Base-by-base conservation (phyloP, 169 alveolate species). In the Plasmodium blacklocki region DNA sequence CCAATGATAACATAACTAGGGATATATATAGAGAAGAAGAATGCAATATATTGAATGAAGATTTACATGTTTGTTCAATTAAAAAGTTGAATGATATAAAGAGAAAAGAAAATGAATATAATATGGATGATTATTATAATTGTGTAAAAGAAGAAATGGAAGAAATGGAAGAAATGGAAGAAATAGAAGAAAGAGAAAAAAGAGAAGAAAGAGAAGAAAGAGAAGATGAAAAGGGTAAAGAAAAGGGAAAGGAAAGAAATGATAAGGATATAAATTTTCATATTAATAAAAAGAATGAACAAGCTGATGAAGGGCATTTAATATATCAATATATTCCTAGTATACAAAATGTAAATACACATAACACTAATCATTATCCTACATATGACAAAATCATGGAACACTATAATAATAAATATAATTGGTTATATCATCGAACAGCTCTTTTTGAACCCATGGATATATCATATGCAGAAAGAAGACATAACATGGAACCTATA, bases 101-200 rank as follows among this genome's bases (percentile, higher is more conserved):
- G 26, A 83, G 59, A 63, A 47, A 39, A 19, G 85, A 83, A 83
- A 68, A 29, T 26, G 83, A 83, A 19, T 32, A 83, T 50, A 5
- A 39, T 39, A 6, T 39, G 47, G 47, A 39, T 39, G 47, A 39
- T 39, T 39, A 39, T 39, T 39, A 39, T 39, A 39, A 39, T 39
- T 39, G 47, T 39, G 47, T 2, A 80, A 60, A 50, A 23, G 43
- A 39, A 47, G 67, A 29, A 47, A 59, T 80, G 14, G 39, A 19
- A 26, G 32, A 8, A 45, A 3, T 52, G 75, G 68, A 54, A 18
- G 56, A n/a, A 59, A 60, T 29, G 29, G 15, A 52, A 26, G 29
- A 26, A 26, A 26, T 26, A 1, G 29, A 26, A 26, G 29, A 26
- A 26, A 26, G 1, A 26, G 29, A 26, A 26, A 2, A 26, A 26